Conservation (phyloP, 1,284 basidiomycete species). For the Cryptococcus deneoformans region DNA sequence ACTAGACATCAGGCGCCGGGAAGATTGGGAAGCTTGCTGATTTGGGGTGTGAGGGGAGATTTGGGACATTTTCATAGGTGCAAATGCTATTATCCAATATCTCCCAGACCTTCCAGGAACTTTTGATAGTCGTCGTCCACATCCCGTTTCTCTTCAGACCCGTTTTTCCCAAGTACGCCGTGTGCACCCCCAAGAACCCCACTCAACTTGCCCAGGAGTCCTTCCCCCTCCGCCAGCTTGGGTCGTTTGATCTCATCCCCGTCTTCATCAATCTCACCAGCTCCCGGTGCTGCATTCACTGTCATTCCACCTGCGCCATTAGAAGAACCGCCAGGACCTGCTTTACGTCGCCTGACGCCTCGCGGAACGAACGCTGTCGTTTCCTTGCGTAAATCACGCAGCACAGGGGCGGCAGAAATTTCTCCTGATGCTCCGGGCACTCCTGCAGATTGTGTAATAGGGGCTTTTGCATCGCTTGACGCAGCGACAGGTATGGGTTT, state of each 20-base stretch:
- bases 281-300: conserved; percentile 40
- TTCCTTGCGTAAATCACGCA: conserved; percentile 89
- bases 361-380: conserved; percentile 80
- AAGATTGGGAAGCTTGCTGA: too few relatives aligned
- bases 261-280: conserved; percentile 37
- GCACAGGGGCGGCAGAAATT: conserved; percentile 73
- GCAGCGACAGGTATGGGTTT: conserved; percentile 2
- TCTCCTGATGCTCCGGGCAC: conserved; percentile 6
- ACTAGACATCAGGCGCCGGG: too few relatives aligned
- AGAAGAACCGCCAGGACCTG: background rate
- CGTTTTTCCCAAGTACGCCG: background rate
- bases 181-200: conserved; percentile 30
- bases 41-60: too few relatives aligned
- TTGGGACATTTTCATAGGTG: too few relatives aligned
- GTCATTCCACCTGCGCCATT: conserved; percentile 6
- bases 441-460: conserved; percentile 23
- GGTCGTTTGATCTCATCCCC: conserved; percentile 29
- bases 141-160: background rate
- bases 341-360: conserved; percentile 45
- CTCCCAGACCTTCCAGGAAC: conserved; percentile 43
- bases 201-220: conserved; percentile 43
- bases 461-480: too few relatives aligned
- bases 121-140: conserved; percentile 43
- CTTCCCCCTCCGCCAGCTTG: conserved; percentile 18
- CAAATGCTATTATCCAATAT: conserved; percentile 18